phyloP scores from a whole-genome alignment of 73 alveolate genomes.

The Tetrahymena elliotti region DNA sequence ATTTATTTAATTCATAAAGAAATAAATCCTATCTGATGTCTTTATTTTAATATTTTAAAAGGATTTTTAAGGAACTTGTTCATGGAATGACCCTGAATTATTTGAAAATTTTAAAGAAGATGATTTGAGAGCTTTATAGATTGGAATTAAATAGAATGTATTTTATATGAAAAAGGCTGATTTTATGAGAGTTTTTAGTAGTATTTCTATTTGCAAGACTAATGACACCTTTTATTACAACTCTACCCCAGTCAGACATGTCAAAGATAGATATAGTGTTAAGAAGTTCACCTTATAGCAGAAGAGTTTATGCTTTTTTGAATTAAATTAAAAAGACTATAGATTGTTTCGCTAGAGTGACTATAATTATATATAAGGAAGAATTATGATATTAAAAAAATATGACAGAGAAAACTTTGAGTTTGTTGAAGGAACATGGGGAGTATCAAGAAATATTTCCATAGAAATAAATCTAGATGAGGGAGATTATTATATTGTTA shows the following conservation, averaged over 20 bases:
- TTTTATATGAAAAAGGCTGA: background rate
- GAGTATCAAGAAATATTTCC: background rate
- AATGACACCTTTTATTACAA: background rate
- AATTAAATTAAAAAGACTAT: background rate
- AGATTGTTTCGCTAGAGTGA: background rate
- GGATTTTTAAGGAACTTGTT: background rate
- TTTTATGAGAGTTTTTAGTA: background rate
- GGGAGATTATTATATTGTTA: background rate
- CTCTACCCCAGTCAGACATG: background rate
- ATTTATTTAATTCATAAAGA: background rate
- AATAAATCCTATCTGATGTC: no score
- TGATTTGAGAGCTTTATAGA: background rate
- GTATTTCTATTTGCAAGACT: background rate
- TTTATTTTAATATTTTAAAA: background rate
- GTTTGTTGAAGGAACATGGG: background rate
- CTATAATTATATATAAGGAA: background rate
- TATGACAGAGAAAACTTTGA: background rate
- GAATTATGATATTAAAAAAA: background rate
- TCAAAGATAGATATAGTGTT: background rate
- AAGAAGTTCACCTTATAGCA: background rate
- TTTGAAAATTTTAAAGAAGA: background rate
- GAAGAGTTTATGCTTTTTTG: background rate
- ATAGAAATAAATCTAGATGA: background rate
- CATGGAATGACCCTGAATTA: background rate
- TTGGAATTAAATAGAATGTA: background rate